Percentiles rank a stretch among this genome's conserved stretches.
These are phyloP conservation scores for Blastobotrys chiropterorum DNA, from an alignment of 805 yeast species.

Conservation along the genomic window DNA sequence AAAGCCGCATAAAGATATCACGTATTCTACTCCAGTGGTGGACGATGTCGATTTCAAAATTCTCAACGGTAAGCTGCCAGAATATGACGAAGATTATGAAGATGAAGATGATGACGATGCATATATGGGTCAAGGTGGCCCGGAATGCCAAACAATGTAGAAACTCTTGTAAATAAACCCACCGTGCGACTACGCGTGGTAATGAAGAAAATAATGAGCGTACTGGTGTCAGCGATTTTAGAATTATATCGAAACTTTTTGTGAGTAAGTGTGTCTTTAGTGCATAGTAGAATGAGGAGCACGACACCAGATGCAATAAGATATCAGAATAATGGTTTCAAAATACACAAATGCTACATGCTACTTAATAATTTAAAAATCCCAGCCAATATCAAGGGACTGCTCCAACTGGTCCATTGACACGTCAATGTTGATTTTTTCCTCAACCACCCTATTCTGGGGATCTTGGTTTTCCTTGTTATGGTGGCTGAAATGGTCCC, in stretches of 20 bases:
- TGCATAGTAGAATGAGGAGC: too few species aligned
- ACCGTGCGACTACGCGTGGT: background rate
- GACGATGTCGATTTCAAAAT: constrained; percentile 21
- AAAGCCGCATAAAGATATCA: constrained; percentile 13
- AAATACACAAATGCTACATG: background rate
- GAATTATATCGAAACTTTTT: too few species aligned
- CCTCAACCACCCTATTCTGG: background rate
- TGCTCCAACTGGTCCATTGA: background rate
- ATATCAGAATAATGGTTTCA: background rate
- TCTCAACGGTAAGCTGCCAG: constrained; percentile 10
- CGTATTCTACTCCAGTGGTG: constrained; percentile 10
- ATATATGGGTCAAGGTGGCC: constrained; percentile 2
- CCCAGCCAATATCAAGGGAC: constrained; percentile 2
- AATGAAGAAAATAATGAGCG: background rate
- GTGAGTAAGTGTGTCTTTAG: too few species aligned
- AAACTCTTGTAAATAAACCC: background rate
- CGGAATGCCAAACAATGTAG: constrained; percentile 19
- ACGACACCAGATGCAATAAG: too few species aligned
- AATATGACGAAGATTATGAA: constrained; percentile 9
- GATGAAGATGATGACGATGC: constrained; percentile 6
- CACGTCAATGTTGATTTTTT: background rate
- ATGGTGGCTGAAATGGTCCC: background rate
- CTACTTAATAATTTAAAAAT: background rate
- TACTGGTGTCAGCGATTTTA: background rate
- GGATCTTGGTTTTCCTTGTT: background rate